phyloP scores from a whole-genome alignment of 805 yeast species.

The Wickerhamiella brachini region DNA sequence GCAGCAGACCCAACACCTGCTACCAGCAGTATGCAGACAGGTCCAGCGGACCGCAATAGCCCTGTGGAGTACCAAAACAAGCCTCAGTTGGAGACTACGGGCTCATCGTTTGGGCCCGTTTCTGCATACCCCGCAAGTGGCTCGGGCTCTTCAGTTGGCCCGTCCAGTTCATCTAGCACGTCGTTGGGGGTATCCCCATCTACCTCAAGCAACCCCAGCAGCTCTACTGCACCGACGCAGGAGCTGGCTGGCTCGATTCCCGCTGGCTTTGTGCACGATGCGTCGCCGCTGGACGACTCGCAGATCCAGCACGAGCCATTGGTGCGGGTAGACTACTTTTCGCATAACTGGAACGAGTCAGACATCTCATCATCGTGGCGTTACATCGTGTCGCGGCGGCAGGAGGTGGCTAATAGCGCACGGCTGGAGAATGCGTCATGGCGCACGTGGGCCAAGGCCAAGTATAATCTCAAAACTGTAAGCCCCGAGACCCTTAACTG shows the following conservation, averaged over 20 bases:
- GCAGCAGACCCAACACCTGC: neutral
- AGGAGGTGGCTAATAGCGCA: constrained; percentile 72
- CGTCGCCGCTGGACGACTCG: constrained; percentile 13
- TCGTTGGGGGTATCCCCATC: neutral
- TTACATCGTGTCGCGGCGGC: constrained; percentile 68
- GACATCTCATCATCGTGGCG: constrained; percentile 95
- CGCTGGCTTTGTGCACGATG: neutral
- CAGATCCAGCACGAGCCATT: constrained; percentile 58
- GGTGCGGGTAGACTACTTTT: constrained; percentile 84
- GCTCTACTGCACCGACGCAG: neutral
- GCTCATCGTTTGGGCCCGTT: too few relatives aligned
- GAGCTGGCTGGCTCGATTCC: neutral
- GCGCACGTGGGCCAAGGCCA: constrained; percentile 89
- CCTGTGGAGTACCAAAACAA: too few relatives aligned
- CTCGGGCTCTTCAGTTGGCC: neutral
- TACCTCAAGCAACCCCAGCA: neutral
- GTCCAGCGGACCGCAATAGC: too few relatives aligned
- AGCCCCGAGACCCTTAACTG: constrained; percentile 88
- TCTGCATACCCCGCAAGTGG: neutral
- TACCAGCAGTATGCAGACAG: neutral
- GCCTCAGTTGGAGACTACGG: too few relatives aligned
- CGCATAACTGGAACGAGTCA: constrained; percentile 90
- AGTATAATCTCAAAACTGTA: constrained; percentile 53
- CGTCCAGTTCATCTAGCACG: neutral
- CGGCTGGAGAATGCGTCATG: constrained; percentile 76